Conservation (phyloP, 2,329 filamentous ascomycete genomes). For the Cladosporium colombiae region DNA sequence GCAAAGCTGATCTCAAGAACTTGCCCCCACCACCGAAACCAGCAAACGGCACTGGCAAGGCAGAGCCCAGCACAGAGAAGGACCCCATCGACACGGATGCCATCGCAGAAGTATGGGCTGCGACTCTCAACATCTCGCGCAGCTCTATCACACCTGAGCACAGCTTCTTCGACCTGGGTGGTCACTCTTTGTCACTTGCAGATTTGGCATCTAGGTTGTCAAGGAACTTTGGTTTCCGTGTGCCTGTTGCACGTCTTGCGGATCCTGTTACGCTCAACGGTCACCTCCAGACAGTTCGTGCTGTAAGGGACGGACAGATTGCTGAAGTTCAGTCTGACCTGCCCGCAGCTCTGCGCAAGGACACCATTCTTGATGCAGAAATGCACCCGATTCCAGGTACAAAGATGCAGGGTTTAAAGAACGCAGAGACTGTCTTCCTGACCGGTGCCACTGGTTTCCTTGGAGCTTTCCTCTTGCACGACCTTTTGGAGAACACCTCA, state of each 20-base stretch:
- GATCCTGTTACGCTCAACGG: slow-evolving; percentile 71
- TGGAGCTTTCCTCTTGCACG: slow-evolving; percentile 71
- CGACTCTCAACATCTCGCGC: slow-evolving; percentile 65
- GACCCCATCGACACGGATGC: slow-evolving; percentile 67
- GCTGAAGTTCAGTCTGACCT: slow-evolving; percentile 75
- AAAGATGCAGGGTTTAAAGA: slow-evolving; percentile 59
- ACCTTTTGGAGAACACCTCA: slow-evolving; percentile 66
- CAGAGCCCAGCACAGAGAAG: slow-evolving; percentile 50
- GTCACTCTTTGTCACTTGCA: slow-evolving; percentile 76
- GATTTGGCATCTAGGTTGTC: slow-evolving; percentile 72
- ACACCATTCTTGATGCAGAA: slow-evolving; percentile 68
- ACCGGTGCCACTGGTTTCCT: slow-evolving; percentile 77
- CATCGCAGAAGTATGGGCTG: slow-evolving; percentile 72
- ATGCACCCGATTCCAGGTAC: slow-evolving; percentile 57
- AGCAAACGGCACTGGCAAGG: slow-evolving; percentile 37
- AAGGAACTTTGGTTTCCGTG: slow-evolving; percentile 69
- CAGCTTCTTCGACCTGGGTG: slow-evolving; percentile 79
- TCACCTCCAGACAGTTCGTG: slow-evolving; percentile 70
- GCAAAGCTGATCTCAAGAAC: slow-evolving; percentile 73
- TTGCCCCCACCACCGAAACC: slow-evolving; percentile 64
- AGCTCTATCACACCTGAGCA: slow-evolving; percentile 66
- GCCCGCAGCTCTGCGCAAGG: slow-evolving; percentile 66
- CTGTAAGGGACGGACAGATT: slow-evolving; percentile 70
- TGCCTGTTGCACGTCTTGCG: slow-evolving; percentile 70
- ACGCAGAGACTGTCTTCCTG: slow-evolving; percentile 68